phyloP scores from a whole-genome alignment of 371 early-diverging fungal genomes.

The Mortierella sp. region DNA sequence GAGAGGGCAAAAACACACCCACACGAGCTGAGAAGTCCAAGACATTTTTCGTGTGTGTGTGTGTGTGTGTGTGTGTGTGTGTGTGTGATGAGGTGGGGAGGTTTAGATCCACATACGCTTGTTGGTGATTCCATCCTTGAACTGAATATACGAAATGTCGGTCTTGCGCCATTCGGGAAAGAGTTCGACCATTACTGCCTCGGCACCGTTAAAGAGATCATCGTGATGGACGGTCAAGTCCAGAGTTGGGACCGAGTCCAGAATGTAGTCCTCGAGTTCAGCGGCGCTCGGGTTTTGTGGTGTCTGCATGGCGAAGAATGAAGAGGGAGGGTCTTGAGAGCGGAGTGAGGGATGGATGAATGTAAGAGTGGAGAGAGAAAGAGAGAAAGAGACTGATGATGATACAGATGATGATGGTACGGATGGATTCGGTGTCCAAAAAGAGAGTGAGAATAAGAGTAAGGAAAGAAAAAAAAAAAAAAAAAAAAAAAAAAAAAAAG shows the following conservation, averaged over 20 bases:
- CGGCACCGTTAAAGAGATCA: conserved; percentile 75
- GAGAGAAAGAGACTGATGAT: neutral
- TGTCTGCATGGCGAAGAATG: conserved; percentile 27
- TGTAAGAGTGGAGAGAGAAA: neutral
- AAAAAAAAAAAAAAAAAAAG: neutral
- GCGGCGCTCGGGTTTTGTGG: conserved; percentile 27
- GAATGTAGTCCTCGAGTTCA: conserved; percentile 35
- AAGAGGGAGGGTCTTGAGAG: neutral
- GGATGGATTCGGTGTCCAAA: neutral
- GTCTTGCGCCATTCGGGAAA: conserved; percentile 80
- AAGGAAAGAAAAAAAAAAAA: neutral
- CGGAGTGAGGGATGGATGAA: neutral
- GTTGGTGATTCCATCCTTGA: conserved; percentile 95
- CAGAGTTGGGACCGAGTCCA: conserved; percentile 45
- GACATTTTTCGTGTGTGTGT: no score
- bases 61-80: no score
- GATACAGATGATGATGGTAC: neutral
- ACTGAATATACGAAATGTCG: conserved; percentile 75
- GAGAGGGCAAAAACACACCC: no score
- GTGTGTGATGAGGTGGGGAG: neutral
- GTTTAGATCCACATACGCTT: conserved; percentile 68
- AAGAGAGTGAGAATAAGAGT: conserved; percentile 2
- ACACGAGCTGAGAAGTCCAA: no score
- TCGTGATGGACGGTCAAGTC: conserved; percentile 63
- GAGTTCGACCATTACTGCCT: conserved; percentile 62